Conservation (phyloP, 2,329 filamentous ascomycete species). For the Phyllosticta capitalensis region DNA sequence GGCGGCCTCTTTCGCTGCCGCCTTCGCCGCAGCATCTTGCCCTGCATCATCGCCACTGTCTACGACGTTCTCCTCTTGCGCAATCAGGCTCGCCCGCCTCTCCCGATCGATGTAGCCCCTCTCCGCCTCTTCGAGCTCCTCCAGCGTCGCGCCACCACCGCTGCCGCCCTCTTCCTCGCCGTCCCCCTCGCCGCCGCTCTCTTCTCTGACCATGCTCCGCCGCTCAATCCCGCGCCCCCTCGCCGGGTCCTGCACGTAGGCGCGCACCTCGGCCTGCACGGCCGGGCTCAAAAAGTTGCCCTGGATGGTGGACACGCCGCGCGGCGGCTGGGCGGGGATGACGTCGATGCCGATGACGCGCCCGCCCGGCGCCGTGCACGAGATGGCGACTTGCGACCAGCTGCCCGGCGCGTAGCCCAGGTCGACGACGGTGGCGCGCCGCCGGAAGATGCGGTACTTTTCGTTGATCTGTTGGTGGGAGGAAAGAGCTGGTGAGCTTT, state of each 20-base stretch:
- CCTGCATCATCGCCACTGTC: slow-evolving; percentile 12
- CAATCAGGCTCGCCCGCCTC: slow-evolving; percentile 33
- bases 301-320: slow-evolving; percentile 88
- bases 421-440: slow-evolving; percentile 80
- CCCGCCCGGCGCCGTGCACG: slow-evolving; percentile 65
- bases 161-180: slow-evolving; percentile 35
- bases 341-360: slow-evolving; percentile 87
- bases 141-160: slow-evolving; percentile 18
- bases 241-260: slow-evolving; percentile 59
- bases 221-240: slow-evolving; percentile 42
- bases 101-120: slow-evolving; percentile 61
- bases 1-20: no score
- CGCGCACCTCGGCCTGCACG: slow-evolving; percentile 68
- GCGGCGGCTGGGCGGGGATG: slow-evolving; percentile 82
- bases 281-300: slow-evolving; percentile 75
- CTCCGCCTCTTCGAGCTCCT: slow-evolving; percentile 20
- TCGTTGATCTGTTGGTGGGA: slow-evolving; percentile 57
- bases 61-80: slow-evolving; percentile 16
- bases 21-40: background rate
- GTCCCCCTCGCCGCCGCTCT: slow-evolving; percentile 28
- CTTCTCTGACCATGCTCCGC: slow-evolving; percentile 13
- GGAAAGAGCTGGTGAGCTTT: background rate
- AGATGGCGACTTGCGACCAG: slow-evolving; percentile 69
- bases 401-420: slow-evolving; percentile 69
- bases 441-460: slow-evolving; percentile 68